Conservation (phyloP, 225 moss, liverwort and hornwort genomes). For the Climacium dendroides region DNA sequence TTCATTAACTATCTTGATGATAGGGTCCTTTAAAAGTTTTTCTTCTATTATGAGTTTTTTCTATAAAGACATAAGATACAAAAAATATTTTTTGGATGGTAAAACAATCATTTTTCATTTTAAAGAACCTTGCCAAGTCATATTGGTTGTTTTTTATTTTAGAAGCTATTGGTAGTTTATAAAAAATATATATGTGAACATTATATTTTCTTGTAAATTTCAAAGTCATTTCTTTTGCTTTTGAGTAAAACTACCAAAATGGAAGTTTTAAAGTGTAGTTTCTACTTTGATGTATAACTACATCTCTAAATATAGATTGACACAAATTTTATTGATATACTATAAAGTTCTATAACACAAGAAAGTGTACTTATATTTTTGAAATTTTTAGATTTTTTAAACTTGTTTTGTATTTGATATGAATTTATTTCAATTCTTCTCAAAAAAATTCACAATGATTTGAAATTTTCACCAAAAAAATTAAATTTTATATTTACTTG, state of each 20-base stretch:
- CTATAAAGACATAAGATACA: fast-evolving
- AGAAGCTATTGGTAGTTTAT: not conserved
- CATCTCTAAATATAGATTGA: not conserved
- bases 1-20: not conserved
- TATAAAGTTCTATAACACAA: not conserved
- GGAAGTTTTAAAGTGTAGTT: not conserved
- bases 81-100: not conserved
- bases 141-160: not conserved
- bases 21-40: too few relatives aligned
- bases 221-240: not conserved
- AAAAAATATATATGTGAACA: not conserved
- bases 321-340: not conserved
- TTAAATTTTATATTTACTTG: too few relatives aligned
- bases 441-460: too few relatives aligned
- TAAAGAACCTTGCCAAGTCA: too few relatives aligned
- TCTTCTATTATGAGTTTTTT: not conserved
- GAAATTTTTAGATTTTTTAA: not conserved
- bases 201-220: not conserved
- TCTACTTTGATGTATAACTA: not conserved
- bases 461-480: too few relatives aligned
- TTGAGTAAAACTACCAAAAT: not conserved
- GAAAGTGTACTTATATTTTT: not conserved
- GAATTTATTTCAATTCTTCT: too few relatives aligned
- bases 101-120: not conserved
- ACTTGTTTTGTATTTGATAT: too few relatives aligned